These are phyloP conservation scores for Helotiales sp. DNA, from an alignment of 2,329 filamentous ascomycete genomes.

Conservation along the genomic window DNA sequence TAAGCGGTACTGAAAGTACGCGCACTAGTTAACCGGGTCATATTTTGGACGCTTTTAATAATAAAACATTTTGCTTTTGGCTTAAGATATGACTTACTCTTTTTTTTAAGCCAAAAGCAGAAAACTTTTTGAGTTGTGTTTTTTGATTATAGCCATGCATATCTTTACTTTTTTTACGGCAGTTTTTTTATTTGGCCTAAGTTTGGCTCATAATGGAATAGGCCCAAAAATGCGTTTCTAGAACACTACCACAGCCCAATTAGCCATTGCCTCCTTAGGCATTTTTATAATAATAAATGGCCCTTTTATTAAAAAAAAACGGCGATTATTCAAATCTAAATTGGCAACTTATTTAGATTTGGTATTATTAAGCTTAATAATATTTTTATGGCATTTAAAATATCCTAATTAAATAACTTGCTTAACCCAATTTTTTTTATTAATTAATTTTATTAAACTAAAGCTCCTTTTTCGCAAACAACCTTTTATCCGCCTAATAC, in stretches of 20 bases:
- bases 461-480: not conserved
- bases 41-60: too few species aligned
- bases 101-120: not conserved
- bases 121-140: constrained; percentile 8
- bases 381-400: constrained; percentile 8
- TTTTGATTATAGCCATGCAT: constrained; percentile 8
- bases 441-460: constrained; percentile 1
- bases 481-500: not conserved
- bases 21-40: not conserved
- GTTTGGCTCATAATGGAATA: constrained; percentile 3
- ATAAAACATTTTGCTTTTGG: not conserved
- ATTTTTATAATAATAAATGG: constrained; percentile 1
- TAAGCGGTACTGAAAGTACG: not conserved
- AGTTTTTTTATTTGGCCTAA: constrained; percentile 8
- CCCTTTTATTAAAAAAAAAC: constrained; percentile 7
- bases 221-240: constrained; percentile 9
- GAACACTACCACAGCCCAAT: constrained; percentile 5
- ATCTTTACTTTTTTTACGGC: constrained; percentile 2
- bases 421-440: constrained; percentile 7
- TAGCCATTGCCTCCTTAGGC: not conserved
- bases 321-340: constrained; percentile 14
- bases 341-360: constrained; percentile 10
- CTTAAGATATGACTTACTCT: not conserved
- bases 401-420: not conserved
- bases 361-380: constrained; percentile 9